Conservation (phyloP, 371 early-diverging fungal species). For the Mycotypha africana region DNA sequence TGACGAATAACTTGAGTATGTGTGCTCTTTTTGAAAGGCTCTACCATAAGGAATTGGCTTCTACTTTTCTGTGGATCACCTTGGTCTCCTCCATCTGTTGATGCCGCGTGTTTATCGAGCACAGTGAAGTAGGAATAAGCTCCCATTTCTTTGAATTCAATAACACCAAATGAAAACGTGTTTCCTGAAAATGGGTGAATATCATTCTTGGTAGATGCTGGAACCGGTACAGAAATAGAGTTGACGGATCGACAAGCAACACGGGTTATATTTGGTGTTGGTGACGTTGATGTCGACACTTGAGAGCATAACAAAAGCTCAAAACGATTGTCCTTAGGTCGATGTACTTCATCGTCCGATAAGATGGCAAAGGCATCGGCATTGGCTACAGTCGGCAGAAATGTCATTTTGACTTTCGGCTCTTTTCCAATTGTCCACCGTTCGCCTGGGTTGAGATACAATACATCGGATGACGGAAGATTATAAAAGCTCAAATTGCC, state of each 20-base stretch:
- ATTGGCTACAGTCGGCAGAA: conserved; percentile 31
- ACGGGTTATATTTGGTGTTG: conserved; percentile 3
- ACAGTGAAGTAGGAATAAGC: conserved; percentile 42
- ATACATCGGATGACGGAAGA: neutral
- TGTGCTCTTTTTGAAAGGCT: conserved; percentile 34
- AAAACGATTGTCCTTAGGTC: conserved; percentile 27
- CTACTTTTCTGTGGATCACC: no score
- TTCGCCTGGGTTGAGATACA: conserved; percentile 17
- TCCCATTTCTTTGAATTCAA: conserved; percentile 36
- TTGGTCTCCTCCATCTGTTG: conserved; percentile 18
- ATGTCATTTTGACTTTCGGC: conserved; percentile 5
- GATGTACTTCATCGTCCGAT: conserved; percentile 36
- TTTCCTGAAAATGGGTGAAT: conserved; percentile 31
- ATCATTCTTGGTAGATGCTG: conserved; percentile 39
- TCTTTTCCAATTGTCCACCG: conserved; percentile 13
- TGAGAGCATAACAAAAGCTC: conserved; percentile 41
- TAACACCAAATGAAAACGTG: conserved; percentile 39
- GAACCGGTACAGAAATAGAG: conserved; percentile 29
- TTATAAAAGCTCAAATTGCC: conserved; percentile 20
- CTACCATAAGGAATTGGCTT: conserved; percentile 53
- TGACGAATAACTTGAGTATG: conserved; percentile 30
- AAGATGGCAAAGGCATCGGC: conserved; percentile 44
- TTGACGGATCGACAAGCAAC: conserved; percentile 23
- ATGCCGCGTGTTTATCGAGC: conserved; percentile 25
- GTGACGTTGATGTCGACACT: neutral